These are phyloP conservation scores for Margaritispora aquatica DNA, from an alignment of 495 filamentous ascomycete genomes.

Conservation along the genomic window DNA sequence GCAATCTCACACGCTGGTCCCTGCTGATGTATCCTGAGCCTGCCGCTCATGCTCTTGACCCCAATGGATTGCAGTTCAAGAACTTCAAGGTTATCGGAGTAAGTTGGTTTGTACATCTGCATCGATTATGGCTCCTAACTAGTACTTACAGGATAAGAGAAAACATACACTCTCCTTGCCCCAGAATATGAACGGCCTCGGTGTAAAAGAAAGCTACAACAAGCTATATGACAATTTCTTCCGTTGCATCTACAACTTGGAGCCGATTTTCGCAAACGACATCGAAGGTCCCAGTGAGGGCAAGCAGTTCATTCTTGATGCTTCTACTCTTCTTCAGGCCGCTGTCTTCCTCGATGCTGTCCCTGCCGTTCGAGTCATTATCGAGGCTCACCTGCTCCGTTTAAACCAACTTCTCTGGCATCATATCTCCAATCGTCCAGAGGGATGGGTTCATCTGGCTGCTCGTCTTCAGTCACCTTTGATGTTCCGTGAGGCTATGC, in stretches of 20 bases:
- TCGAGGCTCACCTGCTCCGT: constrained; percentile 36
- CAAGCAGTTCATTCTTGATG: not conserved
- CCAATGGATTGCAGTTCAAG: constrained; percentile 1
- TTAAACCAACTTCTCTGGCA: constrained; percentile 34
- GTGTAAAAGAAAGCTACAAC: not conserved
- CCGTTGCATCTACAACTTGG: constrained; percentile 36
- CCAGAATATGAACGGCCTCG: not conserved
- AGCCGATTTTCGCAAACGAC: constrained; percentile 25
- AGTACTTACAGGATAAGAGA: not conserved
- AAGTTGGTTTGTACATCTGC: constrained; percentile 8
- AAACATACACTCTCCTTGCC: not conserved
- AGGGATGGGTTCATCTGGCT: constrained; percentile 36
- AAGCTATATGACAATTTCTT: constrained; percentile 33
- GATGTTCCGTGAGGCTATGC: constrained; percentile 42
- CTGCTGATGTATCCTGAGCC: constrained; percentile 16
- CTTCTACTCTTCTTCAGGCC: constrained; percentile 33
- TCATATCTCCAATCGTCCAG: constrained; percentile 31
- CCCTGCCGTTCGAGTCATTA: constrained; percentile 27
- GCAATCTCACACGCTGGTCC: constrained; percentile 18
- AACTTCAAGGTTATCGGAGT: not conserved
- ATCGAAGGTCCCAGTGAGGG: not conserved
- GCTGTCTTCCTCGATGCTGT: constrained; percentile 35
- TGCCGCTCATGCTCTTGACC: constrained; percentile 1
- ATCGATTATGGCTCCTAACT: not conserved
- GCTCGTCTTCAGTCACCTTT: constrained; percentile 31